Evolutionary conservation across 2,329 filamentous ascomycete species (phyloP).

Genomic region (Aspergillus pseudoterreus): DNA sequence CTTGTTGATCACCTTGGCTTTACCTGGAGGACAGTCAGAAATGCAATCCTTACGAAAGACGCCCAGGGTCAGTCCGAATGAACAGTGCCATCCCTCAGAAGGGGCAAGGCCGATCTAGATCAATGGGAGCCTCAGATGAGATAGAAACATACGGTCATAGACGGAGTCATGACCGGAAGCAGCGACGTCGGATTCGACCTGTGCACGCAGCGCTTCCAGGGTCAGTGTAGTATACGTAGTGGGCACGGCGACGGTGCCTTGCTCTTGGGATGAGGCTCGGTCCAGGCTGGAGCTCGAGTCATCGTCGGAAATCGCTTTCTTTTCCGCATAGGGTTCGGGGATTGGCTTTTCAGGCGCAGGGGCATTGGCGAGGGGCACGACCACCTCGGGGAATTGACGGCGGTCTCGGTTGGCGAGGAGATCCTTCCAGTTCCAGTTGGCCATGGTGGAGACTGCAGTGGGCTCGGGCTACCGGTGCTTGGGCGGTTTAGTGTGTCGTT

Average conservation of each 20-base stretch:
- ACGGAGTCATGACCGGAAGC: conserved; percentile 58
- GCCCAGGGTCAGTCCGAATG: neutral
- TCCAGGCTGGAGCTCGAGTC: conserved; percentile 32
- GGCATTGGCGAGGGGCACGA: conserved; percentile 50
- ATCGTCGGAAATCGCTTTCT: conserved; percentile 32
- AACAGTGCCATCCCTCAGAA: too few species aligned
- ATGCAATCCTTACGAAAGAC: neutral
- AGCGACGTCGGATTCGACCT: conserved; percentile 60
- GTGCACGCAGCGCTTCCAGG: conserved; percentile 64
- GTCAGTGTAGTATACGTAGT: conserved; percentile 51
- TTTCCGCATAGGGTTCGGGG: conserved; percentile 8
- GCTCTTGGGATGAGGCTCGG: conserved; percentile 33
- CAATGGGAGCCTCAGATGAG: neutral
- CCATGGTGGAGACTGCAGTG: neutral
- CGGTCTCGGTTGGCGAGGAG: conserved; percentile 1
- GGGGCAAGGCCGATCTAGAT: neutral
- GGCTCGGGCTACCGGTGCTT: neutral
- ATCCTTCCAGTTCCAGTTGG: neutral
- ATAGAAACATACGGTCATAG: conserved; percentile 66
- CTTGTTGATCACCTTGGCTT: conserved; percentile 77
- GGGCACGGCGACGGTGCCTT: conserved; percentile 28
- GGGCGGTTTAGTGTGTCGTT: neutral
- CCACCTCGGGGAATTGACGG: conserved; percentile 46
- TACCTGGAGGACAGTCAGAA: conserved; percentile 49
- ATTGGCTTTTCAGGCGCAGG: conserved; percentile 28